A percentile compares a stretch with the other conserved stretches of the same genome.
Conservation (phyloP, 495 filamentous ascomycete genomes). For the Platismatia glauca region DNA sequence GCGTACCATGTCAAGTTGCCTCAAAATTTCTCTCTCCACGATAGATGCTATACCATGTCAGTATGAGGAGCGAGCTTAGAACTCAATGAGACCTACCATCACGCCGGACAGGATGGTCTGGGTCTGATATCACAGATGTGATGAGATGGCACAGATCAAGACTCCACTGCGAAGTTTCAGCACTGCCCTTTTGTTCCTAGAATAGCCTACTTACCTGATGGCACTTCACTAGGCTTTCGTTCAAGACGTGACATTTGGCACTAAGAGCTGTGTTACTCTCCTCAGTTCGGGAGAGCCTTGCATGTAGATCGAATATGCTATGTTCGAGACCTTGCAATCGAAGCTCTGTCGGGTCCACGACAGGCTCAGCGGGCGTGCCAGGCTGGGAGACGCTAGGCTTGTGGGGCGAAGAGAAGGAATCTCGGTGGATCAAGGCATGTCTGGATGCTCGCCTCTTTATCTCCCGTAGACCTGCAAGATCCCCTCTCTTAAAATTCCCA, state of each 20-base stretch:
- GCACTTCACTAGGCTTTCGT: constrained; percentile 70
- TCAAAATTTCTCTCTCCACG: constrained; percentile 77
- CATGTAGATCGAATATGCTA: constrained; percentile 68
- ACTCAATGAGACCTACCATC: constrained; percentile 39
- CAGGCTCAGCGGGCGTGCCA: constrained; percentile 74
- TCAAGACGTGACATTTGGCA: constrained; percentile 70
- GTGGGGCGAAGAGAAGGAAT: constrained; percentile 71
- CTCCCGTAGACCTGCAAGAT: constrained; percentile 82
- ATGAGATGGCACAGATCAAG: constrained; percentile 70
- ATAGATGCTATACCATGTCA: constrained; percentile 49
- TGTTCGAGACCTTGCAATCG: constrained; percentile 72
- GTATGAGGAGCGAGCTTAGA: background rate
- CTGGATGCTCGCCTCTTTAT: constrained; percentile 96
- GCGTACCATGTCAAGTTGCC: constrained; percentile 66
- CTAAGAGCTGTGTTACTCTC: constrained; percentile 71
- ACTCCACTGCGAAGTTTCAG: constrained; percentile 46
- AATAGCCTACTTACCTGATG: constrained; percentile 49
- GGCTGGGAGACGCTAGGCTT: constrained; percentile 67
- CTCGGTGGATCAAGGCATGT: constrained; percentile 89
- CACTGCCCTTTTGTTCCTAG: constrained; percentile 7
- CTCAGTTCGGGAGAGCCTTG: constrained; percentile 69
- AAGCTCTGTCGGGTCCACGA: constrained; percentile 66
- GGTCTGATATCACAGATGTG: constrained; percentile 59
- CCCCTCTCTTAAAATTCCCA: constrained; percentile 92
- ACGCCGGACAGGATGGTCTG: constrained; percentile 47